Conservation (phyloP, 176 grass and related monocot genomes). For the Olyra latifolia region DNA sequence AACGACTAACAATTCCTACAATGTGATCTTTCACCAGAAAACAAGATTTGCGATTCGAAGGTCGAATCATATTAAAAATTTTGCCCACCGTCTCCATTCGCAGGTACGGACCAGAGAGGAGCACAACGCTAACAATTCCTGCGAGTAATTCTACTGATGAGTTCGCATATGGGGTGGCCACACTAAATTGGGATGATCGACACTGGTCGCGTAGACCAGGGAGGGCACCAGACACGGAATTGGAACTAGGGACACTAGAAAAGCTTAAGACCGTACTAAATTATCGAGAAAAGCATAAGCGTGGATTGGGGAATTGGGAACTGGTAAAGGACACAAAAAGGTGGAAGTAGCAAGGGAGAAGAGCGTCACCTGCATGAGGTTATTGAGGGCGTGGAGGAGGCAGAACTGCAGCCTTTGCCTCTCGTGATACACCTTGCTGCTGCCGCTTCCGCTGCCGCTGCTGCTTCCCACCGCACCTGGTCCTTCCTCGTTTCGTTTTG, state of each 20-base stretch:
- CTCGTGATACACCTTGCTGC: slow-evolving; percentile 65
- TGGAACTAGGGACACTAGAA: not conserved
- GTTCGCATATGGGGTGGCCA: not conserved
- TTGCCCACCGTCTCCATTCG: no score
- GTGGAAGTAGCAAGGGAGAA: not conserved
- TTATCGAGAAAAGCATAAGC: not conserved
- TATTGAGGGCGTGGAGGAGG: slow-evolving; percentile 93
- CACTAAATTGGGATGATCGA: not conserved
- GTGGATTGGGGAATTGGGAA: not conserved
- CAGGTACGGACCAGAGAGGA: no score
- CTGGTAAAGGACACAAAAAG: not conserved
- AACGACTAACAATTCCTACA: slow-evolving; percentile 14
- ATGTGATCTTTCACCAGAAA: no score
- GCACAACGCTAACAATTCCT: no score
- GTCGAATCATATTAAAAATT: no score
- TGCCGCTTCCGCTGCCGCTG: not conserved
- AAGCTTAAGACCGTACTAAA: not conserved
- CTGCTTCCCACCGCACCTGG: not conserved
- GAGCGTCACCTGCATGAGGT: slow-evolving; percentile 71
- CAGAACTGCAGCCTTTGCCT: slow-evolving; percentile 84
- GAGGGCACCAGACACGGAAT: not conserved
- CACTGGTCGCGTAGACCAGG: not conserved
- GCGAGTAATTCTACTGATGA: not conserved
- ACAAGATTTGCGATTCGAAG: no score
- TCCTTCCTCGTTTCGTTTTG: not conserved